Evolutionary conservation across 2,329 filamentous ascomycete species (phyloP).

Genomic region (Exophiala oligosperma): DNA sequence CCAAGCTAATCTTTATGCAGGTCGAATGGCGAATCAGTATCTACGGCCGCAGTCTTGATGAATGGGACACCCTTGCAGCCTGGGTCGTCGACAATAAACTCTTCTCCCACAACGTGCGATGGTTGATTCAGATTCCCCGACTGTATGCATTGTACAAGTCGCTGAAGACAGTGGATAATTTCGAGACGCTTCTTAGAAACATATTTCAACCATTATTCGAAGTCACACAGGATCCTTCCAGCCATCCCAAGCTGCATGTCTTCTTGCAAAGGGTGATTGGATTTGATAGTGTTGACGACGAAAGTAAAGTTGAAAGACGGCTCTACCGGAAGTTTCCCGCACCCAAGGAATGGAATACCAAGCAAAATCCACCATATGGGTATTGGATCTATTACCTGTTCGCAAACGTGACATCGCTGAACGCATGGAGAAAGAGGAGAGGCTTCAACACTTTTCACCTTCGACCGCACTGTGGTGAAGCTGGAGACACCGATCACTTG

Average conservation of each 20-base stretch:
- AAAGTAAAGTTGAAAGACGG: conserved; percentile 92
- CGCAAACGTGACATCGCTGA: conserved; percentile 89
- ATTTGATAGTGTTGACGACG: conserved; percentile 96
- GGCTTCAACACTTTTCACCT: conserved; percentile 96
- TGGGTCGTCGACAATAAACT: conserved; percentile 99
- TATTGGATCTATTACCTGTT: conserved; percentile 99
- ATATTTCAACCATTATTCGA: conserved; percentile 93
- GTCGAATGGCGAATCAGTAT: conserved; percentile 97
- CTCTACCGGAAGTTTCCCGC: conserved; percentile 96
- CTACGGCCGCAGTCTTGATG: conserved; percentile 85
- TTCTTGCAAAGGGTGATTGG: conserved; percentile 95
- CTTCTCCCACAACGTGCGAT: conserved; percentile 95
- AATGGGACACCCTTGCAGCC: conserved; percentile 96
- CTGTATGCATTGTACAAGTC: conserved; percentile 96
- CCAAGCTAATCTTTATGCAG: conserved; percentile 12
- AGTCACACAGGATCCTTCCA: conserved; percentile 81
- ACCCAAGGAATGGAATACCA: conserved; percentile 82
- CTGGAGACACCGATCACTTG: conserved; percentile 93
- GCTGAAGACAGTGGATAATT: conserved; percentile 80
- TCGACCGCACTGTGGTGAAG: conserved; percentile 93
- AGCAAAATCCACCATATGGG: conserved; percentile 95
- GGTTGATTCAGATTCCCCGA: conserved; percentile 93
- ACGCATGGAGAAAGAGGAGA: conserved; percentile 83
- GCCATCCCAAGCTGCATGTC: conserved; percentile 88
- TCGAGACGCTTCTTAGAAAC: conserved; percentile 86